Evolutionary conservation across 2,329 filamentous ascomycete species (phyloP).

Genomic region (Aspergillaceae sp.): DNA sequence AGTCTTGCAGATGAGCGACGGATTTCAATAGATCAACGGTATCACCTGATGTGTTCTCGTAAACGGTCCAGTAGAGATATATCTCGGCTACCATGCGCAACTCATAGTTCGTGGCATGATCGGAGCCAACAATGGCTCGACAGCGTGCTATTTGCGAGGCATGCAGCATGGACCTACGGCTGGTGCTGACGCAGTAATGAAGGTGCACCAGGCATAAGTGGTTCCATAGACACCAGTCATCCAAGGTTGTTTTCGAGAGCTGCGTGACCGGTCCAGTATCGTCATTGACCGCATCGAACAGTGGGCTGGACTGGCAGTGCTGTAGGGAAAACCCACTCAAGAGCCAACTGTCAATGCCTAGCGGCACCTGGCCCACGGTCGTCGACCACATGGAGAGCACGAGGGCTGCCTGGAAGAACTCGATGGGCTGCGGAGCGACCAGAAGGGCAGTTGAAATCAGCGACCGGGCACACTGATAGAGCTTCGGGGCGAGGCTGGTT

Average conservation of each 20-base stretch:
- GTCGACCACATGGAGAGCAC: conserved; percentile 41
- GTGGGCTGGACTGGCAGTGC: conserved; percentile 31
- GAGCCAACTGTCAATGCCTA: conserved; percentile 41
- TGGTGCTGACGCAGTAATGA: conserved; percentile 40
- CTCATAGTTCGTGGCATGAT: conserved; percentile 38
- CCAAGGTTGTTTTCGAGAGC: conserved; percentile 16
- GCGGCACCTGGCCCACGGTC: conserved; percentile 36
- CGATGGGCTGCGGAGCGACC: conserved; percentile 30
- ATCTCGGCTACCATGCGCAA: conserved; percentile 41
- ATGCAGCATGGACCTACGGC: conserved; percentile 30
- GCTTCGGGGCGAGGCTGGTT: conserved; percentile 26
- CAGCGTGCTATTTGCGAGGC: conserved; percentile 32
- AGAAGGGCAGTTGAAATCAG: conserved; percentile 23
- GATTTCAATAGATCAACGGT: conserved; percentile 26
- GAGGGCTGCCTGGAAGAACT: conserved; percentile 38
- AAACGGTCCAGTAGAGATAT: conserved; percentile 39
- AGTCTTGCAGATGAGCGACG: conserved; percentile 26
- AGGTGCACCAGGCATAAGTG: conserved; percentile 38
- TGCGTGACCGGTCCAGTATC: conserved; percentile 1
- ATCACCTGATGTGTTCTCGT: conserved; percentile 26
- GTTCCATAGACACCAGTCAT: conserved; percentile 35
- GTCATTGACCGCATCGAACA: conserved; percentile 20
- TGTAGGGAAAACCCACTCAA: conserved; percentile 38
- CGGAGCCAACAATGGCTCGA: conserved; percentile 28
- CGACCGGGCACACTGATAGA: conserved; percentile 29